Percentiles rank a stretch among this genome's conserved stretches.
phyloP scores from a whole-genome alignment of 768 basidiomycete genomes.

The Amanita pseudoporphyria region DNA sequence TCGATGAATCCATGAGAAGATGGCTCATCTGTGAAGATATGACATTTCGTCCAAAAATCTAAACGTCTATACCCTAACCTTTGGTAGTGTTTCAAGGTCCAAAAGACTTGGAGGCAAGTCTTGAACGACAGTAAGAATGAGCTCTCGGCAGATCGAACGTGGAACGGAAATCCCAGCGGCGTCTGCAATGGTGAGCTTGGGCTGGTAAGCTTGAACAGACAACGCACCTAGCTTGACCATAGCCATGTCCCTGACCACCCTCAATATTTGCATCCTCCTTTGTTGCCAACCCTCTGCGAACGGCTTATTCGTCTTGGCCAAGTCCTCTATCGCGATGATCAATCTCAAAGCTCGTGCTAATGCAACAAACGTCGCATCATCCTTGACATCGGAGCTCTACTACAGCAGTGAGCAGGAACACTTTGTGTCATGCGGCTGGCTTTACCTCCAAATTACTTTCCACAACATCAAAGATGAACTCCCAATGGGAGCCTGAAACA shows the following conservation, averaged over 20 bases:
- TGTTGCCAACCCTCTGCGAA: constrained; percentile 63
- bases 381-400: constrained; percentile 52
- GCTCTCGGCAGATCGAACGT: constrained; percentile 54
- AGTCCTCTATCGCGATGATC: constrained; percentile 57
- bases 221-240: constrained; percentile 42
- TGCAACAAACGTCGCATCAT: constrained; percentile 46
- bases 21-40: constrained; percentile 57
- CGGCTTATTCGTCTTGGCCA: constrained; percentile 62
- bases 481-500: constrained; percentile 86
- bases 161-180: constrained; percentile 37
- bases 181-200: constrained; percentile 14
- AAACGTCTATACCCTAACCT: constrained; percentile 30
- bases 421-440: constrained; percentile 9
- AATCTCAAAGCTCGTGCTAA: constrained; percentile 66
- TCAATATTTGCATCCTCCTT: constrained; percentile 41
- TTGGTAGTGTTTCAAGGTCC: constrained; percentile 51
- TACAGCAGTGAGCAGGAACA: background rate
- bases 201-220: background rate
- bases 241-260: constrained; percentile 52
- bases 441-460: constrained; percentile 85
- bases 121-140: constrained; percentile 60
- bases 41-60: background rate
- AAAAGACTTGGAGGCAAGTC: constrained; percentile 55
- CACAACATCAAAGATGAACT: constrained; percentile 80
- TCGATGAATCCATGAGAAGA: constrained; percentile 55